Evolutionary conservation across 352 stramenopile genomes (phyloP).

Genomic region (Pythium aristosporum): DNA sequence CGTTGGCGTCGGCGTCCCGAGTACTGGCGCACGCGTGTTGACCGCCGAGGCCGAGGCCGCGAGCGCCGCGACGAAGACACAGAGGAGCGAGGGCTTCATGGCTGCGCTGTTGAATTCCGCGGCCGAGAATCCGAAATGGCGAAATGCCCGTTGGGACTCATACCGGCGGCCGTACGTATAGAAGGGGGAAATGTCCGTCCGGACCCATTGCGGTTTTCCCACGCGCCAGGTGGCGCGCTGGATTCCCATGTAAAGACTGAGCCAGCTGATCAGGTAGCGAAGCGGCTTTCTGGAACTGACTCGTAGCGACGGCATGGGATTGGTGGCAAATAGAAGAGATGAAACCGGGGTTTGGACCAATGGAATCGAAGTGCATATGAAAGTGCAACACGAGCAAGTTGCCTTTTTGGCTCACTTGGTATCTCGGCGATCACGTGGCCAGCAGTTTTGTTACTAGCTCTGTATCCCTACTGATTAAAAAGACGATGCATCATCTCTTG

Average conservation of each 20-base stretch:
- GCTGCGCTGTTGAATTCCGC: background rate
- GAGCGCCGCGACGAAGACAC: conserved; percentile 16
- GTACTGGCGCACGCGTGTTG: conserved; percentile 1
- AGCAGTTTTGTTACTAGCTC: too few relatives aligned
- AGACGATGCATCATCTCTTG: conserved; percentile 3
- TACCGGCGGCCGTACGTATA: background rate
- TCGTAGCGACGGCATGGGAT: background rate
- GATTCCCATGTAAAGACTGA: conserved; percentile 16
- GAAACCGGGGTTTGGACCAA: conserved; percentile 19
- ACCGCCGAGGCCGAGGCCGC: conserved; percentile 2
- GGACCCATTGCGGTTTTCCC: background rate
- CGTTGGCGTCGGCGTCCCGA: background rate
- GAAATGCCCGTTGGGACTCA: conserved; percentile 6
- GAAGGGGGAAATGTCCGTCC: background rate
- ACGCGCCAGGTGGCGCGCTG: conserved; percentile 4
- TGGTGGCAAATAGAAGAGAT: conserved; percentile 3
- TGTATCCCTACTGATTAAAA: too few relatives aligned
- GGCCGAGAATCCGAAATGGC: background rate
- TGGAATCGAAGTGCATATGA: background rate
- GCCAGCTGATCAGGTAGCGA: conserved; percentile 16
- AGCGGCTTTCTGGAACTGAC: conserved; percentile 18
- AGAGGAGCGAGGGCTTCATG: conserved; percentile 24
- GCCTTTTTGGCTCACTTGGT: background rate
- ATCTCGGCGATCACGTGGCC: too few relatives aligned
- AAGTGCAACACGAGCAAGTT: background rate